phyloP scores from a whole-genome alignment of 257 asterid genomes.

The Gardenia jasminoides region DNA sequence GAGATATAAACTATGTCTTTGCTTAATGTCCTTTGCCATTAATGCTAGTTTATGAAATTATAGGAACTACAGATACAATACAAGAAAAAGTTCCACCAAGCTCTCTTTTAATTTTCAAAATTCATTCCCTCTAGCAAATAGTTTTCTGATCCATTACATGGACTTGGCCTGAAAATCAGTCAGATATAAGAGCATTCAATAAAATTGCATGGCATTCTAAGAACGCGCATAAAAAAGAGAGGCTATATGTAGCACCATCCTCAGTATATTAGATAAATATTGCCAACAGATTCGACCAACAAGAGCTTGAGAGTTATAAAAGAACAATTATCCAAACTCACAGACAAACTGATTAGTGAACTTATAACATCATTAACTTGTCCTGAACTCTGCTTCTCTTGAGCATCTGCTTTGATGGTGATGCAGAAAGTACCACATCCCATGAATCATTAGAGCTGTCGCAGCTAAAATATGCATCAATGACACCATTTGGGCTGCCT shows the following conservation, averaged over 20 bases:
- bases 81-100: constrained; percentile 23
- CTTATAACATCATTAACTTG: constrained; percentile 44
- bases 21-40: constrained; percentile 10
- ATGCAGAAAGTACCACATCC: constrained; percentile 27
- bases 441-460: constrained; percentile 52
- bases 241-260: constrained; percentile 47
- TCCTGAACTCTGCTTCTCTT: constrained; percentile 45
- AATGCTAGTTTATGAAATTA: constrained; percentile 2
- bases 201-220: constrained; percentile 38
- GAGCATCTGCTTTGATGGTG: constrained; percentile 33
- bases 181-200: constrained; percentile 36
- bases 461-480: constrained; percentile 45
- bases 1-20: constrained; percentile 26
- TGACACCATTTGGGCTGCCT: constrained; percentile 44
- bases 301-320: constrained; percentile 32
- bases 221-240: constrained; percentile 35
- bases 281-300: constrained; percentile 36
- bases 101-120: constrained; percentile 32
- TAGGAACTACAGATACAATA: constrained; percentile 20
- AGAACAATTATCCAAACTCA: constrained; percentile 28
- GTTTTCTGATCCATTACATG: constrained; percentile 38
- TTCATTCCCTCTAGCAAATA: constrained; percentile 35
- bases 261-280: constrained; percentile 34
- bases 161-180: constrained; percentile 40
- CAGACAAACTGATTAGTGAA: constrained; percentile 33